Base-by-base conservation (phyloP, 176 grass and related monocot species). In the Juncus inflexus region DNA sequence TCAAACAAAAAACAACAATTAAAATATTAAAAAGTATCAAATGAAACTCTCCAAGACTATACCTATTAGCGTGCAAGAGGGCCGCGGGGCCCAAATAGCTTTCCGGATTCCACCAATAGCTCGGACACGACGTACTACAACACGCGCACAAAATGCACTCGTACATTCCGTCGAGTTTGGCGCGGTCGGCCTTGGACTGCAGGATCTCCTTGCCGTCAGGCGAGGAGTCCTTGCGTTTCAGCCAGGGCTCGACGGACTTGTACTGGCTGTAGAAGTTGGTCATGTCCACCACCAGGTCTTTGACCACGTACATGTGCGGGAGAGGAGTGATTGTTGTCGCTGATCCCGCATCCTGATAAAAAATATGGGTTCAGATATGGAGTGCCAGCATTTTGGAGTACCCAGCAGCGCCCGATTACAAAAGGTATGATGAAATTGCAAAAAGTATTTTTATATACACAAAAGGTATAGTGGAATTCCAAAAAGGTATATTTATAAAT, bases 21-120 rank as follows among this genome's bases (percentile, higher is more conserved):
- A 28, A 28, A 28, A 28, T 28, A 28, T 28, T 28, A 28, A 28
- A n/a, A n/a, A n/a, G n/a, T n/a, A n/a, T n/a, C n/a, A n/a, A 28
- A 1, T 28, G 19, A 28, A 28, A 28, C 19, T 28, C 1, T 28
- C 19, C 19, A 28, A 28, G 1, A 28, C 19, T 28, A 28, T 28
- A 89, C 87, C 92, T 85, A 13, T 91, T 78, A 42, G 92, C 84
- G 41, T 91, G 87, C 69, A 96, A 84, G 58, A 89, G 84, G 3
- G 87, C 84, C 3, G 92, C 87, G 0, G 92, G 87, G 40, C 87
- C 87, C 45, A 96, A 87, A 16, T 96, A 96, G 13, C 78, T 78
- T 73, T 96, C 92, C 0, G 87, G 87, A 64, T 96, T 96, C 92
- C 92, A 96, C 92, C 84, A 96, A 74, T 96, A 96, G 66, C 84